A percentile compares a stretch with the other conserved stretches of the same genome.
These are phyloP conservation scores for Euphorbia celastroides DNA, from an alignment of 441 rosid species.

Conservation along the genomic window DNA sequence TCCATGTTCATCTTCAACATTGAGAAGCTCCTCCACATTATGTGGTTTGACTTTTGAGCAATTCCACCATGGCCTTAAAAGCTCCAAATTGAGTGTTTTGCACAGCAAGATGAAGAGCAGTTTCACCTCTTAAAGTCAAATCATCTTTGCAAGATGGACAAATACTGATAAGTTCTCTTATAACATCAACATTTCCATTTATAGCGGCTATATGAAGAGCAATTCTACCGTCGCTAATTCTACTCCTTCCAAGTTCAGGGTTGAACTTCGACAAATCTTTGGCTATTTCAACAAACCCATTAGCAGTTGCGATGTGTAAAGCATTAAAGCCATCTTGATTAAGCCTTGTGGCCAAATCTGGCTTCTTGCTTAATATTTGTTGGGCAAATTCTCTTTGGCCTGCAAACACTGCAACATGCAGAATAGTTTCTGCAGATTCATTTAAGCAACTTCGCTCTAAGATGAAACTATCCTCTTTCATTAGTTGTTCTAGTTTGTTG, in stretches of 20 bases:
- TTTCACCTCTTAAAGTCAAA: neutral
- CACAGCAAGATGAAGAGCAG: slow-evolving; percentile 1
- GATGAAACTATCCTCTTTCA: neutral
- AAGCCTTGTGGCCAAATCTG: slow-evolving; percentile 6
- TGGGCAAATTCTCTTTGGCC: neutral
- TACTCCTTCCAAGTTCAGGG: neutral
- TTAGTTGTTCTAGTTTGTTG: neutral
- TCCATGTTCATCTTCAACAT: neutral
- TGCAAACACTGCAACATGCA: neutral
- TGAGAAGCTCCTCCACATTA: neutral
- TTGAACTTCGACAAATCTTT: neutral
- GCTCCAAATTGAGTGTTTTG: slow-evolving; percentile 4
- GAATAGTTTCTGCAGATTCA: slow-evolving; percentile 4
- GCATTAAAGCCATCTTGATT: neutral
- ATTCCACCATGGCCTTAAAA: neutral
- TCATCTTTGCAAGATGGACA: neutral
- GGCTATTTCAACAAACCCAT: neutral
- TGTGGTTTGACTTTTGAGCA: neutral
- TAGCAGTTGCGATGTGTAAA: slow-evolving; percentile 2
- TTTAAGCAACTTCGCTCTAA: neutral
- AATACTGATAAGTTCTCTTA: neutral
- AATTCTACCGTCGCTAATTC: neutral
- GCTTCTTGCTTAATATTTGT: neutral
- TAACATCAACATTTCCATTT: neutral
- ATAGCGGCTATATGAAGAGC: neutral